Conservation (phyloP, 345 rosid genomes). For the Moricandia arvensis region DNA sequence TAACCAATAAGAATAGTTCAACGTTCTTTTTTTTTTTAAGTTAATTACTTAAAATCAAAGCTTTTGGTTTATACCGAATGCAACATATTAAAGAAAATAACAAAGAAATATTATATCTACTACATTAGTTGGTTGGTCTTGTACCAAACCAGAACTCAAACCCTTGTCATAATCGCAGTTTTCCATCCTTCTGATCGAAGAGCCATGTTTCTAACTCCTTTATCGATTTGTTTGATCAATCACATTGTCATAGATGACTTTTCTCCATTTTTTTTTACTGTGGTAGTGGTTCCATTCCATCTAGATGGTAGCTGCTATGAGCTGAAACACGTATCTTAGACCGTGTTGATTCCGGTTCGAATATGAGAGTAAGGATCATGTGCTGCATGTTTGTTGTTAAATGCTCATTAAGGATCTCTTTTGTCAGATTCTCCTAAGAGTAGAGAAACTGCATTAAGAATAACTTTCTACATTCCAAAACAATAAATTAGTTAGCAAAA, state of each 20-base stretch:
- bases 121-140: background rate
- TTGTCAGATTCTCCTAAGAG: background rate
- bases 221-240: background rate
- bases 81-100: background rate
- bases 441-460: background rate
- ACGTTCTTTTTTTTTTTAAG: background rate
- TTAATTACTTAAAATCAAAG: background rate
- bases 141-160: background rate
- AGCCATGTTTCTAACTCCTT: background rate
- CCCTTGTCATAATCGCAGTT: background rate
- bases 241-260: background rate
- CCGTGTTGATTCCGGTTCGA: background rate
- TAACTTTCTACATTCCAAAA: too few relatives aligned
- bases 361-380: background rate
- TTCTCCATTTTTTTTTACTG: background rate
- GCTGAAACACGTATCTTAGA: background rate
- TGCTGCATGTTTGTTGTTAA: background rate
- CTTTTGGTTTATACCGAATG: background rate
- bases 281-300: background rate
- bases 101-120: background rate
- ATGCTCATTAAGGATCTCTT: background rate
- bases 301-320: background rate
- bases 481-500: too few relatives aligned
- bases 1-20: constrained; percentile 12
- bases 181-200: background rate